phyloP scores from a whole-genome alignment of 306 rosid species.

The Castanea sativa region DNA sequence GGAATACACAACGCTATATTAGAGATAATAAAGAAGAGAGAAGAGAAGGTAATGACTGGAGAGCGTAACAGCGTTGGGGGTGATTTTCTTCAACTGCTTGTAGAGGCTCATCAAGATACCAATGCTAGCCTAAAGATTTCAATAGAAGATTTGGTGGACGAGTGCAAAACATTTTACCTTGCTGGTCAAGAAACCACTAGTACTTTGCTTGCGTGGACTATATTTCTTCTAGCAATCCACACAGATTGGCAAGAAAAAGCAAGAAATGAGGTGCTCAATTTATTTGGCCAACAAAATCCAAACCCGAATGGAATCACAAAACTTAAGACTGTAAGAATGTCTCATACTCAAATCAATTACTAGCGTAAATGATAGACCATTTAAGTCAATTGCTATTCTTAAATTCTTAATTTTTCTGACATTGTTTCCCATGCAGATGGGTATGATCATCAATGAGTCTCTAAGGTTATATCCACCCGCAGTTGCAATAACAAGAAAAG shows the following conservation, averaged over 20 bases:
- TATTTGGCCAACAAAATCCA: no score
- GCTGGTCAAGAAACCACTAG: slow-evolving; percentile 35
- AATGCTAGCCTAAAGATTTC: slow-evolving; percentile 7
- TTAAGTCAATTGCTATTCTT: no score
- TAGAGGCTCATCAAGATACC: slow-evolving; percentile 27
- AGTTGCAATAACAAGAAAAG: background rate
- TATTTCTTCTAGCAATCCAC: slow-evolving; percentile 26
- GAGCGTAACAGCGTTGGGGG: slow-evolving; percentile 14
- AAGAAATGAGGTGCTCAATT: slow-evolving; percentile 18
- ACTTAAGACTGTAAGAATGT: slow-evolving; percentile 19
- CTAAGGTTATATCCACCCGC: slow-evolving; percentile 25
- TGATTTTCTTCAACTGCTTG: slow-evolving; percentile 28
- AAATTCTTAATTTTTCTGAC: no score
- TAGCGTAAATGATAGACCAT: background rate
- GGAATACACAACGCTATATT: background rate
- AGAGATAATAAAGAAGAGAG: slow-evolving; percentile 20
- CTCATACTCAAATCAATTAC: background rate
- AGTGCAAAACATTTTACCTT: slow-evolving; percentile 32
- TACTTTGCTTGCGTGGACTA: slow-evolving; percentile 25
- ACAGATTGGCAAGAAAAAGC: slow-evolving; percentile 39
- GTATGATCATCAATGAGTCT: slow-evolving; percentile 27
- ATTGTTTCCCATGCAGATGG: slow-evolving; percentile 18
- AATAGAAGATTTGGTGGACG: slow-evolving; percentile 23
- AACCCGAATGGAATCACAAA: slow-evolving; percentile 6
- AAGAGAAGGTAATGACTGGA: slow-evolving; percentile 8